Base-by-base conservation (phyloP, 164 flowering plant species). In the Nymphaea thermarum region DNA sequence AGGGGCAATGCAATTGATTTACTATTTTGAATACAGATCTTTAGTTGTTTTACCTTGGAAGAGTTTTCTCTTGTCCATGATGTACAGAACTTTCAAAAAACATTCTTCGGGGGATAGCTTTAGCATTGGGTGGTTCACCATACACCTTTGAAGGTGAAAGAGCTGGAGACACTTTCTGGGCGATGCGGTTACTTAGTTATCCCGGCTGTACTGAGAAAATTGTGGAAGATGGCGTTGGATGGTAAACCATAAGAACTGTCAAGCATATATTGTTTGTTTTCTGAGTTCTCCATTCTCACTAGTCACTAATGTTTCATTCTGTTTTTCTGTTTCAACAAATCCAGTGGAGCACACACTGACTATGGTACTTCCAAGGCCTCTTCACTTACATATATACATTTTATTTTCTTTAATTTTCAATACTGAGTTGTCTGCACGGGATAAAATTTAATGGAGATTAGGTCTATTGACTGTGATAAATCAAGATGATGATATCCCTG, bases 91-190 rank as follows among this genome's bases (percentile, higher is more conserved):
- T 93, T 75, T 83, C 91, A 60, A 86, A 89, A 72, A 89, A 83
- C 43, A 89, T 93, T 18, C 76, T 93, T 94, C 77, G 84, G 6
- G 98, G 98, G 67, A 83, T 93, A 55, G 94, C 96, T 73, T 70
- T 93, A 18, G 96, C 97, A 70, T 78, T 93, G 75, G 96, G 97
- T 73, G 90, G 89, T 43, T 77, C 87, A 62, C 75, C 83, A n/a
- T 70, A 85, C 71, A 84, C 80, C 71, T 87, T 90, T 77, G 98
- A 85, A 78, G 90, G 92, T 65, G 72, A 83, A 63, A 87, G 69
- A 69, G 96, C 89, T 45, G 97, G 97, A 66, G 89, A 91, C 72
- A 82, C 97, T 61, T 93, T 93, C 76, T 93, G 97, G 97, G 96
- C 86, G 61, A 74, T 84, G 74, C 91, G 97, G 42, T 66, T 93